Conservation (phyloP, 805 yeast genomes). For the Ogataea nonfermentans region DNA sequence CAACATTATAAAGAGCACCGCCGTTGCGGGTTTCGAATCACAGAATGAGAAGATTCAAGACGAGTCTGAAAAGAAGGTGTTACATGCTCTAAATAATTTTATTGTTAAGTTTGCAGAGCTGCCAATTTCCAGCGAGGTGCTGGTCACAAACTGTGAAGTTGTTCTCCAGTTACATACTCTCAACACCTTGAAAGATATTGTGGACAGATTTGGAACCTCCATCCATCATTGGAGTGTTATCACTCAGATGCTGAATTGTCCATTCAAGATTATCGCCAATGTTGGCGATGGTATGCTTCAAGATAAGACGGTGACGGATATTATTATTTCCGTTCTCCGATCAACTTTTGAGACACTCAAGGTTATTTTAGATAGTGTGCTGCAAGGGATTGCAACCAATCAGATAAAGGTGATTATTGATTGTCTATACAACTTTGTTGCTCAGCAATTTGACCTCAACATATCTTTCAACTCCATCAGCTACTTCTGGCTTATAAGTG, state of each 20-base stretch:
- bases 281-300: constrained; percentile 23
- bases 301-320: constrained; percentile 42
- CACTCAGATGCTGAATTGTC: constrained; percentile 57
- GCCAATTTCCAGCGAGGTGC: constrained; percentile 39
- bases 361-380: constrained; percentile 80
- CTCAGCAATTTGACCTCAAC: constrained; percentile 72
- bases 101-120: constrained; percentile 41
- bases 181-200: constrained; percentile 63
- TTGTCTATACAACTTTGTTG: constrained; percentile 66
- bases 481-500: constrained; percentile 90
- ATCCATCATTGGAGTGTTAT: constrained; percentile 69
- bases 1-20: constrained; percentile 41
- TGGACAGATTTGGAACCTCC: constrained; percentile 72
- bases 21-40: constrained; percentile 40
- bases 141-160: constrained; percentile 56
- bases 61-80: constrained; percentile 46
- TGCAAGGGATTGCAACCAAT: constrained; percentile 65
- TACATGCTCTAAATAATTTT: constrained; percentile 47
- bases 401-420: constrained; percentile 67
- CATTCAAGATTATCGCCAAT: constrained; percentile 46
- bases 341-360: constrained; percentile 81
- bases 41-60: constrained; percentile 13
- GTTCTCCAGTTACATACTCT: constrained; percentile 64
- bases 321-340: constrained; percentile 51
- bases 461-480: constrained; percentile 90